Base-by-base conservation (phyloP, 805 yeast genomes). In the Candida saitoana region DNA sequence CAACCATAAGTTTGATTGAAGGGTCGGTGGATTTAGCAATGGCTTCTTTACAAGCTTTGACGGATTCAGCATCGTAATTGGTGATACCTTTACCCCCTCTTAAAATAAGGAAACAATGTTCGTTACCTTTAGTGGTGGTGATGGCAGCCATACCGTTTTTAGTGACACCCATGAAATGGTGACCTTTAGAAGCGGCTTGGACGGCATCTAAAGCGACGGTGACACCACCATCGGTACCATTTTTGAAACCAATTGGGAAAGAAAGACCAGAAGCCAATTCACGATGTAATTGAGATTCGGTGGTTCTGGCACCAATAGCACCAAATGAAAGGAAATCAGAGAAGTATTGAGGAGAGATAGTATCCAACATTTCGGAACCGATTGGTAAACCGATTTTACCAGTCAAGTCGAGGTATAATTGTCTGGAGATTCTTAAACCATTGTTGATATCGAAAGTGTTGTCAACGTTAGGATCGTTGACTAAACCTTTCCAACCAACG, bases 211-310 rank as follows among this genome's bases (percentile, higher is more conserved):
- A 73, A 9, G 99, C 96, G 48, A 91, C 97, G 45, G 80, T 84
- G 48, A 91, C 72, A 39, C 93, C 76, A 60, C 99, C 99, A 63
- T 91, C 99, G 33, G 99, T 91, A 66, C 98, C 99, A 64, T 91
- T 91, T 72, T 91, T 91, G 84, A 91, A 91, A 39, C 99, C 99
- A 44, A 91, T 82, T 45, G 99, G 99, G 91, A 91, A 91, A n/a
- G 96, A 87, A 47, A 93, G 75, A 41, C 99, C 99, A 6, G 97
- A 90, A 16, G 98, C 95, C 55, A 91, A 79, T 70, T 91, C 99
- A 69, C 99, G 84, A 73, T 91, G 99, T 47, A 91, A 79, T 68
- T 91, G 99, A 34, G 97, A 91, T 71, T 91, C 99, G 37, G 99
- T 91, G 45, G 99, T 91, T 74, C 99, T 84, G 43, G 99, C 99